Percentiles rank a stretch among this genome's conserved stretches.
Conservation (phyloP, 129 eudicot species). For the Flaveria brownii region DNA sequence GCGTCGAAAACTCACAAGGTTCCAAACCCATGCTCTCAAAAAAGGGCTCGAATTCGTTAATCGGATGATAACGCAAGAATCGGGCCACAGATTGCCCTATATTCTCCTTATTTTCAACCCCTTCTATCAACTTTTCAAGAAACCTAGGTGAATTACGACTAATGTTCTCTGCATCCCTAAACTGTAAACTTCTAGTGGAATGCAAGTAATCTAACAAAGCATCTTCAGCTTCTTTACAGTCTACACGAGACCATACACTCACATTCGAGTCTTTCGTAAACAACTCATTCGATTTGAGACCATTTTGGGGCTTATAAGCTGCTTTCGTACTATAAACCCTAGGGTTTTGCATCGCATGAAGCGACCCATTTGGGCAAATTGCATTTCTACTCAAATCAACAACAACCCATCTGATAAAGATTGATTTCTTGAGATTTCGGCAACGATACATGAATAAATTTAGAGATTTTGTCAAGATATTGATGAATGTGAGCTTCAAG, state of each 20-base stretch:
- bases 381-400: slow-evolving; percentile 31
- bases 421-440: slow-evolving; percentile 16
- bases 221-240: slow-evolving; percentile 59
- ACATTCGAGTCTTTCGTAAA: slow-evolving; percentile 1
- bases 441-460: slow-evolving; percentile 35
- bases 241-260: slow-evolving; percentile 27
- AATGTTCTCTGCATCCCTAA: slow-evolving; percentile 74
- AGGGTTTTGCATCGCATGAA: slow-evolving; percentile 39
- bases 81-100: slow-evolving; percentile 47
- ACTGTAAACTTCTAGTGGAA: slow-evolving; percentile 70
- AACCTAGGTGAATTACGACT: slow-evolving; percentile 67
- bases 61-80: slow-evolving; percentile 77
- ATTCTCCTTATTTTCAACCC: slow-evolving; percentile 35
- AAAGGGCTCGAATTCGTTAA: slow-evolving; percentile 91
- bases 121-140: slow-evolving; percentile 49
- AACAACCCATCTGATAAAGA: slow-evolving; percentile 27
- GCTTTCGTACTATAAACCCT: slow-evolving; percentile 42
- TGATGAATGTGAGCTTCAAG: slow-evolving; percentile 20
- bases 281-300: slow-evolving; percentile 17
- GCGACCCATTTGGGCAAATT: slow-evolving; percentile 42
- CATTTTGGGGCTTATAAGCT: slow-evolving; percentile 18
- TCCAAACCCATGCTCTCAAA: slow-evolving; percentile 90
- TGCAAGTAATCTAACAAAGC: slow-evolving; percentile 82
- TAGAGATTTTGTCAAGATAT: slow-evolving; percentile 1
- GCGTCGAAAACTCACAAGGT: slow-evolving; percentile 44